These are phyloP conservation scores for Niveomyces coronatus DNA, from an alignment of 2,329 filamentous ascomycete species.

Conservation along the genomic window DNA sequence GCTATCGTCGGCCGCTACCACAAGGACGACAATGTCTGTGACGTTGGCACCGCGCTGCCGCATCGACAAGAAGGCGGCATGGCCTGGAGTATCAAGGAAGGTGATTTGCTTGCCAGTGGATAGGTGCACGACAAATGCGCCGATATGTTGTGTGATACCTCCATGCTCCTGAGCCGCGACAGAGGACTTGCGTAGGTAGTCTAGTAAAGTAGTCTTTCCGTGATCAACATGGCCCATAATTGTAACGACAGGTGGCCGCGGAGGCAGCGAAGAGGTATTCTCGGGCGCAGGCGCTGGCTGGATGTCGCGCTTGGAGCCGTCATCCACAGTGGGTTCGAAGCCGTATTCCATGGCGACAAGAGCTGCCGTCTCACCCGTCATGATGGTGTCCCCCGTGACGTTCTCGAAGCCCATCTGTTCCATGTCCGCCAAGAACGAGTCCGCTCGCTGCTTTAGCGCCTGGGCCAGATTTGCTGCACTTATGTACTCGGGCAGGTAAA, in stretches of 20 bases:
- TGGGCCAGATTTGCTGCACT: conserved; percentile 74
- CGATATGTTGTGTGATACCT: conserved; percentile 97
- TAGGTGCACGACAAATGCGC: conserved; percentile 87
- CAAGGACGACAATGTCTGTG: conserved; percentile 91
- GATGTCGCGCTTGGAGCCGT: conserved; percentile 57
- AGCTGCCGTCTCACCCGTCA: conserved; percentile 83
- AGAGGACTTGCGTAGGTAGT: conserved; percentile 87
- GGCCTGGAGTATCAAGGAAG: conserved; percentile 92
- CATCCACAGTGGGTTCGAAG: conserved; percentile 72
- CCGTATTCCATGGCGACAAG: conserved; percentile 89
- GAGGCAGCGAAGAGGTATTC: conserved; percentile 57
- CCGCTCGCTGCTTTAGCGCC: conserved; percentile 59
- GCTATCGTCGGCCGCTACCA: conserved; percentile 93
- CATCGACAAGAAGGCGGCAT: conserved; percentile 94
- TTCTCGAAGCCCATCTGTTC: conserved; percentile 84
- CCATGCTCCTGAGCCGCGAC: conserved; percentile 87
- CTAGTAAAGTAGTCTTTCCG: conserved; percentile 92
- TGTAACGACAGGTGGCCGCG: conserved; percentile 84
- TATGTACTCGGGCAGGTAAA: conserved; percentile 84
- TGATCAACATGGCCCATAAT: conserved; percentile 99
- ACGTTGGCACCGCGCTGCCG: conserved; percentile 89
- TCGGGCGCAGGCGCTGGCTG: conserved; percentile 56
- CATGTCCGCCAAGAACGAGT: conserved; percentile 65
- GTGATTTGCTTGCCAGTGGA: conserved; percentile 83
- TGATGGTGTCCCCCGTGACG: conserved; percentile 68